phyloP scores from a whole-genome alignment of 192 early-diverging fungal genomes.

The Coemansia sp. region DNA sequence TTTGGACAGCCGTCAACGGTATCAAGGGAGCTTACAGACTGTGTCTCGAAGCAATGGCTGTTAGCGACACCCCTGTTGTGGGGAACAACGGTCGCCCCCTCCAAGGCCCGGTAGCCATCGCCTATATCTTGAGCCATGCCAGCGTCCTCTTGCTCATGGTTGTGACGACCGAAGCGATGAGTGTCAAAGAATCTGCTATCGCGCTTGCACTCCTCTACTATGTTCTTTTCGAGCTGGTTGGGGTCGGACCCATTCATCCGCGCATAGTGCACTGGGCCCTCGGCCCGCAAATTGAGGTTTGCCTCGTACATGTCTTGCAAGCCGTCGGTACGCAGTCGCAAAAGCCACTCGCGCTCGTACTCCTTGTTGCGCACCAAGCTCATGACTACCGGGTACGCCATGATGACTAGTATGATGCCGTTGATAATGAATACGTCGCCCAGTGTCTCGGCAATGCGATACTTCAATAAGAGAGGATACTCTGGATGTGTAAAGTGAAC shows the following conservation, averaged over 20 bases:
- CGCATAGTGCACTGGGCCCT: background rate
- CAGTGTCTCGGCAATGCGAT: conserved; percentile 13
- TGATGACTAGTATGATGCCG: conserved; percentile 14
- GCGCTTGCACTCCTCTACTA: background rate
- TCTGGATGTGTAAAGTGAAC: conserved; percentile 10
- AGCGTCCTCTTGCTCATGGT: background rate
- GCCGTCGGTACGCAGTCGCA: conserved; percentile 8
- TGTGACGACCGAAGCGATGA: background rate
- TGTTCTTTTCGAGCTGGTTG: background rate
- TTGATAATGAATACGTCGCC: conserved; percentile 13
- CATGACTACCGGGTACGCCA: conserved; percentile 16
- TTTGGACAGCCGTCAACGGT: background rate
- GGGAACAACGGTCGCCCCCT: background rate
- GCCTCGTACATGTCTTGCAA: conserved; percentile 9
- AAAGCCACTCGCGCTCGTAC: conserved; percentile 26
- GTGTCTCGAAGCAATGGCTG: background rate
- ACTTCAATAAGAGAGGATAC: background rate
- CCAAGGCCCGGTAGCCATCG: background rate
- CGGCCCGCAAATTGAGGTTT: conserved; percentile 13
- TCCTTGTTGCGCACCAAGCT: conserved; percentile 10
- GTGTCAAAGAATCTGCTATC: background rate
- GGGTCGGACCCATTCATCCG: background rate
- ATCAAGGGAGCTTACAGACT: background rate
- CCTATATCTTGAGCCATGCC: background rate
- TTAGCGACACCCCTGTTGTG: background rate